phyloP scores from a whole-genome alignment of 495 filamentous ascomycete genomes.

The Hyaloscypha bicolor region DNA sequence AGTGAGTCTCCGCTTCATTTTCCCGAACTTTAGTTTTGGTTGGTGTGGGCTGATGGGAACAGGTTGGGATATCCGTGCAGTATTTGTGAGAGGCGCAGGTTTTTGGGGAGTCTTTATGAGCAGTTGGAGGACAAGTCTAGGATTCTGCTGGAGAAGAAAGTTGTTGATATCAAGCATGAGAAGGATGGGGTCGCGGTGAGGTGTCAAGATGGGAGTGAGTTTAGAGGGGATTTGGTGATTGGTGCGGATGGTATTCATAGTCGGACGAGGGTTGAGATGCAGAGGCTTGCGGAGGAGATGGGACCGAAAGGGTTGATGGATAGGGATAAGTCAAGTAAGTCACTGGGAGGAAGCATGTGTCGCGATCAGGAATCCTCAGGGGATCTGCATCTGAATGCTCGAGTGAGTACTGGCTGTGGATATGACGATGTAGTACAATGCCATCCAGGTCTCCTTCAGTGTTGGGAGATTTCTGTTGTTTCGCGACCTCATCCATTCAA shows the following conservation, averaged over 20 bases:
- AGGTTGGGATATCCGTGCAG: constrained; percentile 34
- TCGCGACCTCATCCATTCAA: too few species aligned
- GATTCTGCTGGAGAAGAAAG: constrained; percentile 38
- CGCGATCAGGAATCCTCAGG: constrained; percentile 23
- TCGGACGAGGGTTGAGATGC: constrained; percentile 47
- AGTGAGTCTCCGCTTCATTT: constrained; percentile 25
- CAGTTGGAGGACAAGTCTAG: constrained; percentile 38
- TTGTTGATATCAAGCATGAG: constrained; percentile 35
- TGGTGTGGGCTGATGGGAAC: constrained; percentile 5
- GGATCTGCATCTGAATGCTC: background rate
- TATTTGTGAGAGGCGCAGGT: constrained; percentile 38
- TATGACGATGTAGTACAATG: too few species aligned
- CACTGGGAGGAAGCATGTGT: background rate
- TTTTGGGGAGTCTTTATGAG: constrained; percentile 40
- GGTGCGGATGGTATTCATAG: constrained; percentile 54
- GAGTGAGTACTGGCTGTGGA: too few species aligned
- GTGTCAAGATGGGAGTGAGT: constrained; percentile 41
- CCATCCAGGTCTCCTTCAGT: too few species aligned
- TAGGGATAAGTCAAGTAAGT: constrained; percentile 32
- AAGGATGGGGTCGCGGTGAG: constrained; percentile 35
- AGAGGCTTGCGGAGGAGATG: constrained; percentile 33
- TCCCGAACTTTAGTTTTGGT: background rate
- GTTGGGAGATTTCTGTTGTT: too few species aligned
- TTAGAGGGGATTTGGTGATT: constrained; percentile 46
- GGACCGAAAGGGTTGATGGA: constrained; percentile 28